Conservation (phyloP, 208 protist genomes). For the Leishmania braziliensis region DNA sequence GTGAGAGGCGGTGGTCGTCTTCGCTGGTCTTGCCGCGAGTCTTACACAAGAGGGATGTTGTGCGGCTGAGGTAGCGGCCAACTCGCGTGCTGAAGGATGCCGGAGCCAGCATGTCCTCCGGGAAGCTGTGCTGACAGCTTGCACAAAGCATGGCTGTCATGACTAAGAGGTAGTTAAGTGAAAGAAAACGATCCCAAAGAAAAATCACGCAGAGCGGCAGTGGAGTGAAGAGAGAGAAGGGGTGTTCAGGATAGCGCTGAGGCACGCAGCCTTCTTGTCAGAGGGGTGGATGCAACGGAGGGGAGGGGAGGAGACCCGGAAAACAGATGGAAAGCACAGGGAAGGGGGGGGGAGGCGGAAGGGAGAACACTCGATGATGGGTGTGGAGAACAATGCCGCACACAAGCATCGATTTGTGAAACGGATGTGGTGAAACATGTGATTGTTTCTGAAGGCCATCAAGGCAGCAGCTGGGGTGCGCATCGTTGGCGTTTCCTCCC, state of each 20-base stretch:
- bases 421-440: background rate
- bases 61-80: conserved; percentile 47
- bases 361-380: background rate
- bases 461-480: background rate
- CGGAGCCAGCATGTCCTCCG: conserved; percentile 44
- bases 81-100: conserved; percentile 79
- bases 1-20: conserved; percentile 51
- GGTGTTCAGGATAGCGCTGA: background rate
- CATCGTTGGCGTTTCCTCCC: background rate
- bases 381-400: background rate
- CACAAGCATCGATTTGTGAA: background rate
- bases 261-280: background rate
- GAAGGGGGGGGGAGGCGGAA: background rate
- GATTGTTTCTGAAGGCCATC: background rate
- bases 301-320: background rate
- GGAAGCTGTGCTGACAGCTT: conserved; percentile 80
- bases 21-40: conserved; percentile 43
- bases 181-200: background rate
- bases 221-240: background rate
- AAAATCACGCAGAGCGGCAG: background rate
- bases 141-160: conserved; percentile 76
- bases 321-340: background rate
- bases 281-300: no score
- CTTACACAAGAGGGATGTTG: conserved; percentile 43
- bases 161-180: background rate